Base-by-base conservation (phyloP, 129 eudicot genomes). In the Flaveria sonorensis region DNA sequence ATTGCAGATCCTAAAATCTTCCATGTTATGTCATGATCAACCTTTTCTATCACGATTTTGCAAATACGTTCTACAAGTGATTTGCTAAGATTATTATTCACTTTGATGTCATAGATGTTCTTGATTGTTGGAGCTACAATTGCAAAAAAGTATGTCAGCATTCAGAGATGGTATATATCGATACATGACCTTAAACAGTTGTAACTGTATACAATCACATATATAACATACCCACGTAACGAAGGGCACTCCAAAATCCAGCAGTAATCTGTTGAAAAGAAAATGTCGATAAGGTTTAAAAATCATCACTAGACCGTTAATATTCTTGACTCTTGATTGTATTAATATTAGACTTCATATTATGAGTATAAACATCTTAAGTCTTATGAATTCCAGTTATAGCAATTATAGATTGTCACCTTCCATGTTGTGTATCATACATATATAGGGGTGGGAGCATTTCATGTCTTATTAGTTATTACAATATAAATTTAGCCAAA, bases 211-310 rank as follows among this genome's bases (percentile, higher is more conserved):
- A 21, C 2, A 2, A 11, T 59, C 14, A 3, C n/a, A 42, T 2
- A 53, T 18, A 18, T 10, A 20, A 24, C 74, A 1, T 69, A 69
- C 74, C 74, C 2, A 23, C 13, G 18, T 45, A 46, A 14, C 23
- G 59, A 23, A 69, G 14, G 40, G 11, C 21, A 47, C 59, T 69
- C 74, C 74, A 47, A 69, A 46, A 69, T 47, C 74, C 59, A 69
- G 40, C 59, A 47, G 15, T 14, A 1, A 47, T 46, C 74, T 69
- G 42, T 21, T 20, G 4, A 69, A 45, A 21, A 12, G 39, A 45
- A 20, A 69, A 69, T 19, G 18, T 10, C 10, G 9, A 23, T 24
- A 60, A 60, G 39, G n/a, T 69, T 45, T 19, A 19, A 4, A 43
- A 68, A 6, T 16, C 6, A 30, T 30, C 36, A 30, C 5, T 30